Evolutionary conservation across 2,329 filamentous ascomycete genomes (phyloP), one percentile per base, ranked within the genome.

Genomic region (Cordyceps fumosorosea): DNA sequence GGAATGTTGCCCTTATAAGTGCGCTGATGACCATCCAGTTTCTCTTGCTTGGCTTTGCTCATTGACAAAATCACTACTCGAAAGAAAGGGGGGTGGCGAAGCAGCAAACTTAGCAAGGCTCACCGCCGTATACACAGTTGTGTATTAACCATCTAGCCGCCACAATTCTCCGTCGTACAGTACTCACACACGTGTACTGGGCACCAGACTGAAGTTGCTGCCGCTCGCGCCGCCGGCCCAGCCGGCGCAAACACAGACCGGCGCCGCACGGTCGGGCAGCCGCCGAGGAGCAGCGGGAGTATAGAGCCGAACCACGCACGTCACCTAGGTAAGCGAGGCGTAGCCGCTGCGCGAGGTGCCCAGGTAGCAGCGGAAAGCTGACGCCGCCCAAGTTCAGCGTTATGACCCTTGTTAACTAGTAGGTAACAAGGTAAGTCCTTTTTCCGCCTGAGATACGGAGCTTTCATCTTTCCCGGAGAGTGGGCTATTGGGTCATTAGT

Each of bases 131-230:
- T 89, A 89, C 64, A 83, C 83, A 1, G 86, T 89, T 3, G 86
- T 85, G 67, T 88, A 89, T 67, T 89, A 88, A 20, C 84, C 74
- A 88, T 89, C 67, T 89, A 88, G 20, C 85, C 75, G 0, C 88
- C 88, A 66, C 89, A 90, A 53, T 88, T 77, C 64, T 86, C 81
- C 2, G 85, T 88, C 47, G 82, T 80, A 72, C 87, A 90, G 4
- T 89, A 77, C 73, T 89, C 87, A 0, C 86, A 86, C 2, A 91
- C 81, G 66, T 87, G 90, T 1, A 90, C 88, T 0, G 88, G 3
- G 88, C 0, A 86, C 87, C 56, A 91, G 71, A 10, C 80, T 84
- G 69, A 91, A 89, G 64, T 87, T 88, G 60, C 80, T 83, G 1
- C 88, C 88, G 40, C 82, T 86, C 1, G 82, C 82, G 67, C 26